These are phyloP conservation scores for Claviceps purpurea DNA, from an alignment of 2,329 filamentous ascomycete species.

Conservation along the genomic window DNA sequence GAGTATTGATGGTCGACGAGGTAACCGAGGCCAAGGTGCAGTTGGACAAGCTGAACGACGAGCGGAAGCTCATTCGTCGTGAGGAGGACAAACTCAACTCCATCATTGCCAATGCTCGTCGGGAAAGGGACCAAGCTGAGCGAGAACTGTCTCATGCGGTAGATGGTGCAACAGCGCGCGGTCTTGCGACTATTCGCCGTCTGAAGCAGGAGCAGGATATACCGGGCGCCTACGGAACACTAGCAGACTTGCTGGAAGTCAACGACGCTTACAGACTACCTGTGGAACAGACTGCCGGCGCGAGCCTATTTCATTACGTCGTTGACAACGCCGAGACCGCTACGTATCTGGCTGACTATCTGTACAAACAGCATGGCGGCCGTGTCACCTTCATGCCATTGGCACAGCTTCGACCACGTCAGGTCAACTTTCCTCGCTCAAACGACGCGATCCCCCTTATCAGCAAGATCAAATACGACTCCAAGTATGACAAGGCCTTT, in stretches of 20 bases:
- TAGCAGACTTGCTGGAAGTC: slow-evolving; percentile 86
- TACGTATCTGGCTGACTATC: slow-evolving; percentile 62
- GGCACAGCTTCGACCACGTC: slow-evolving; percentile 60
- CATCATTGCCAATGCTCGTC: slow-evolving; percentile 58
- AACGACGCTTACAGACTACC: slow-evolving; percentile 74
- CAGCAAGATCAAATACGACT: slow-evolving; percentile 69
- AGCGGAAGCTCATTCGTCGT: slow-evolving; percentile 75
- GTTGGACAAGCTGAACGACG: slow-evolving; percentile 67
- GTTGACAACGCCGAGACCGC: slow-evolving; percentile 87
- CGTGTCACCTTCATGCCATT: slow-evolving; percentile 92
- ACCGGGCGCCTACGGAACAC: slow-evolving; percentile 77
- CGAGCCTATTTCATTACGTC: slow-evolving; percentile 88
- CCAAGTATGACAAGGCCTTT: slow-evolving; percentile 70
- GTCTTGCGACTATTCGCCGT: slow-evolving; percentile 73
- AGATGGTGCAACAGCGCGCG: slow-evolving; percentile 76
- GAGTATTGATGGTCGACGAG: slow-evolving; percentile 58
- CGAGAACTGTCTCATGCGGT: slow-evolving; percentile 69
- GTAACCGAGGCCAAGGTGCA: slow-evolving; percentile 66
- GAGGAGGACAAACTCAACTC: slow-evolving; percentile 81
- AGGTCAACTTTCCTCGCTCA: slow-evolving; percentile 66
- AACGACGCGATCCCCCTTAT: slow-evolving; percentile 80
- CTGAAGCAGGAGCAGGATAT: slow-evolving; percentile 70
- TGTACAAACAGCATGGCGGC: slow-evolving; percentile 69
- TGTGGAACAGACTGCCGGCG: slow-evolving; percentile 84
- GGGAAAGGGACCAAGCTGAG: slow-evolving; percentile 68